Conservation (phyloP, 805 yeast species). For the Saccharomyces mikatae region DNA sequence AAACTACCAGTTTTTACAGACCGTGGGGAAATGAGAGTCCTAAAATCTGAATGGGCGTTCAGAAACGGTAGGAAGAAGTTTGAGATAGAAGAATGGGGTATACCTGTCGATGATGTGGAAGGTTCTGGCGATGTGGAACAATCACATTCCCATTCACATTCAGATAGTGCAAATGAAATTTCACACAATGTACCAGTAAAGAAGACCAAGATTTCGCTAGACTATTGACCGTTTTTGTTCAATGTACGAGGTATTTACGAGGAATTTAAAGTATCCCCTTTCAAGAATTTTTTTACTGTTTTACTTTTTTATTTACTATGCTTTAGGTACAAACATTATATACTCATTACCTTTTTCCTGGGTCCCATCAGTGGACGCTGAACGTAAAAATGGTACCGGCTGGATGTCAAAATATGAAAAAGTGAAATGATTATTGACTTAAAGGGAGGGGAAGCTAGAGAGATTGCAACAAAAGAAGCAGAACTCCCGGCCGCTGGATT, state of each 20-base stretch:
- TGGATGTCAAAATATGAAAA: not conserved
- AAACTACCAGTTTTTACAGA: slow-evolving; percentile 62
- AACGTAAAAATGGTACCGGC: not conserved
- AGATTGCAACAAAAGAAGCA: not conserved
- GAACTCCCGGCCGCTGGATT: not conserved
- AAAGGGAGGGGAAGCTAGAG: not conserved
- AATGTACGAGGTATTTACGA: not conserved
- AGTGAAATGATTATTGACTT: not conserved
- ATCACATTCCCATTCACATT: slow-evolving; percentile 5
- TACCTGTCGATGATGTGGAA: slow-evolving; percentile 85
- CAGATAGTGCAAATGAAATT: not conserved
- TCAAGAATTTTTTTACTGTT: not conserved
- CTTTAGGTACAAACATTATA: not conserved
- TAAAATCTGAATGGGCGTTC: slow-evolving; percentile 74
- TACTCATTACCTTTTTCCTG: not conserved
- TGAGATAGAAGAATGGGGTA: slow-evolving; percentile 92
- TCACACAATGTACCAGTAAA: slow-evolving; percentile 1
- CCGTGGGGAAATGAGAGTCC: slow-evolving; percentile 70
- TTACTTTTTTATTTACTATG: not conserved
- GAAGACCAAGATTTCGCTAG: slow-evolving; percentile 11
- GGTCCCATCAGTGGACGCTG: not conserved
- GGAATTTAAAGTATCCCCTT: not conserved
- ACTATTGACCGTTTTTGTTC: slow-evolving; percentile 4
- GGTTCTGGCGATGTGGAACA: slow-evolving; percentile 17
- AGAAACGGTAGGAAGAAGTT: slow-evolving; percentile 74